Conservation (phyloP, 768 basidiomycete species). For the Rubroboletus pulcherrimus region DNA sequence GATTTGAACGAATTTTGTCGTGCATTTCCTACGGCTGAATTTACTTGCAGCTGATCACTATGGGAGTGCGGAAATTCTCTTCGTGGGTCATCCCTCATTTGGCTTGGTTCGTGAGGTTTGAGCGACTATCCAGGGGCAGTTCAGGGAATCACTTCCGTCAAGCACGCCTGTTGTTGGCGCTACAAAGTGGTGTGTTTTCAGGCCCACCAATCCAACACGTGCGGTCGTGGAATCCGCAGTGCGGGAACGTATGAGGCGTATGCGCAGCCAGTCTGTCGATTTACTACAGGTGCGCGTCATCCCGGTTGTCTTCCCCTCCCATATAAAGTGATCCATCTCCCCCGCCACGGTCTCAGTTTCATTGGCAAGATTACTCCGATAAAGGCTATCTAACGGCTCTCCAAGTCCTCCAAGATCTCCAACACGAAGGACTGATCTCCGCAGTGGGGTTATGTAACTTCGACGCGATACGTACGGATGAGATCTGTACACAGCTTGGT, state of each 20-base stretch:
- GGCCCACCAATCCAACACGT: constrained; percentile 46
- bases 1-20: background rate
- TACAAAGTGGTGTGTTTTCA: constrained; percentile 87
- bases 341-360: constrained; percentile 46
- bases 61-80: constrained; percentile 77
- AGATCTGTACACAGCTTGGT: constrained; percentile 74
- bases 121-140: constrained; percentile 56
- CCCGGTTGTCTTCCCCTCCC: background rate
- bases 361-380: constrained; percentile 71
- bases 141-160: constrained; percentile 44
- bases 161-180: constrained; percentile 56
- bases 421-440: constrained; percentile 53
- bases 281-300: constrained; percentile 58
- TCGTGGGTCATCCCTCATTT: constrained; percentile 43
- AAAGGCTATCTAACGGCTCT: constrained; percentile 46
- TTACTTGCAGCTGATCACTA: constrained; percentile 72
- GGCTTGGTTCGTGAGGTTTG: background rate
- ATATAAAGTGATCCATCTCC: background rate
- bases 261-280: constrained; percentile 58
- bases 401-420: constrained; percentile 56
- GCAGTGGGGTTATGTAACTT: constrained; percentile 80
- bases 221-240: constrained; percentile 59
- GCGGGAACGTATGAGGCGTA: constrained; percentile 66
- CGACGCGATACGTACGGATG: constrained; percentile 68
- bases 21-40: constrained; percentile 7